These are phyloP conservation scores for Plasmodium vinckei DNA, from an alignment of 169 alveolate species.

Conservation along the genomic window DNA sequence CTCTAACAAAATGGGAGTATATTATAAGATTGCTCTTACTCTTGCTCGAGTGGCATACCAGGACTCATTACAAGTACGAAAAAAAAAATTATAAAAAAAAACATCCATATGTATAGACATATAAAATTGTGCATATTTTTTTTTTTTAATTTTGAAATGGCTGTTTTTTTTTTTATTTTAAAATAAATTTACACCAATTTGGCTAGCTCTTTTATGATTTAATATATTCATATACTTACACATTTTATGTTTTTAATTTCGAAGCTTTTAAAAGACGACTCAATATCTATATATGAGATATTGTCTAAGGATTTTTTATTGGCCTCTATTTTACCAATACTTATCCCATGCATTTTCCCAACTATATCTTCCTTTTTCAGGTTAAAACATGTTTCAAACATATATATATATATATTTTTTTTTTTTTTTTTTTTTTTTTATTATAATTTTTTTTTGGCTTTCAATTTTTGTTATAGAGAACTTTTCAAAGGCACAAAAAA, in stretches of 20 bases:
- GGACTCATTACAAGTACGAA: slow-evolving; percentile 70
- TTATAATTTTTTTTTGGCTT: not conserved
- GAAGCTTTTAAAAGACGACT: slow-evolving; percentile 65
- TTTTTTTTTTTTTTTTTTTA: not conserved
- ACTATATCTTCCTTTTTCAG: slow-evolving; percentile 30
- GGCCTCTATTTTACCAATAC: slow-evolving; percentile 55
- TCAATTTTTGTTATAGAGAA: not conserved
- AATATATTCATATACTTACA: not conserved
- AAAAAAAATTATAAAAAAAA: not conserved
- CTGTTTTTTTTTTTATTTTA: too few species aligned
- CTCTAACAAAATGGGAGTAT: slow-evolving; percentile 1
- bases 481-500: not conserved
- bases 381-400: not conserved
- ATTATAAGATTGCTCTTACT: slow-evolving; percentile 40
- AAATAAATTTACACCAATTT: too few species aligned
- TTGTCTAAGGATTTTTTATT: slow-evolving; percentile 69
- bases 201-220: too few species aligned
- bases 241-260: not conserved
- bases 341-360: slow-evolving; percentile 57
- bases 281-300: slow-evolving; percentile 58
- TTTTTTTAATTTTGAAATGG: not conserved
- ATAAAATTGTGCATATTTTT: not conserved
- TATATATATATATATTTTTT: not conserved
- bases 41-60: slow-evolving; percentile 73
- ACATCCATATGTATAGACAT: not conserved